phyloP scores from a whole-genome alignment of 2,329 filamentous ascomycete genomes.

The Hymenoscyphus salicellus region DNA sequence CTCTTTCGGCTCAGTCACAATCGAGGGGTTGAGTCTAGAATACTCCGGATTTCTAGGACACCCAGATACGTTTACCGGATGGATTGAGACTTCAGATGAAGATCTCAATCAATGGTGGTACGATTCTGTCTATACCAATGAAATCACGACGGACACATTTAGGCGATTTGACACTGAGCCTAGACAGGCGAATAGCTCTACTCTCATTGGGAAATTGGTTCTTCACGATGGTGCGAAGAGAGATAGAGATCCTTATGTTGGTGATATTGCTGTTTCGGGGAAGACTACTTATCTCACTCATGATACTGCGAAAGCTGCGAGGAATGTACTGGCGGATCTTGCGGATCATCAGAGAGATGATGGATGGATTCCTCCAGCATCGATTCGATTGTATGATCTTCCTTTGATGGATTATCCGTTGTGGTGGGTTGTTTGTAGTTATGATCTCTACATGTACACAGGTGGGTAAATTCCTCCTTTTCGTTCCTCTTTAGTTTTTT shows the following conservation, averaged over 20 bases:
- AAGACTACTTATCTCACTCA: constrained; percentile 50
- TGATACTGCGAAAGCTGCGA: constrained; percentile 39
- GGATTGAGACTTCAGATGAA: constrained; percentile 51
- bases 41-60: constrained; percentile 48
- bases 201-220: constrained; percentile 46
- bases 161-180: constrained; percentile 49
- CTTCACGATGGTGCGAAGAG: constrained; percentile 51
- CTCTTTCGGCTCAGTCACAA: constrained; percentile 42
- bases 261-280: constrained; percentile 49
- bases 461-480: too few species aligned
- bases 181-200: constrained; percentile 42
- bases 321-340: constrained; percentile 50
- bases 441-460: constrained; percentile 50
- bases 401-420: constrained; percentile 51
- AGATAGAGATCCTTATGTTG: constrained; percentile 52
- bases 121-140: constrained; percentile 52
- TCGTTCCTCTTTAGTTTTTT: too few species aligned
- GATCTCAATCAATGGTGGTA: constrained; percentile 52
- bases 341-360: constrained; percentile 48
- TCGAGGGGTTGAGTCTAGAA: constrained; percentile 43
- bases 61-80: constrained; percentile 48
- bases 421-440: constrained; percentile 50
- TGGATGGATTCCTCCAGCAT: constrained; percentile 53
- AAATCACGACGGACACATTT: constrained; percentile 48
- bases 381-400: constrained; percentile 49